Conservation (phyloP, 1,139 yeast species). For the Neolecta irregularis region DNA sequence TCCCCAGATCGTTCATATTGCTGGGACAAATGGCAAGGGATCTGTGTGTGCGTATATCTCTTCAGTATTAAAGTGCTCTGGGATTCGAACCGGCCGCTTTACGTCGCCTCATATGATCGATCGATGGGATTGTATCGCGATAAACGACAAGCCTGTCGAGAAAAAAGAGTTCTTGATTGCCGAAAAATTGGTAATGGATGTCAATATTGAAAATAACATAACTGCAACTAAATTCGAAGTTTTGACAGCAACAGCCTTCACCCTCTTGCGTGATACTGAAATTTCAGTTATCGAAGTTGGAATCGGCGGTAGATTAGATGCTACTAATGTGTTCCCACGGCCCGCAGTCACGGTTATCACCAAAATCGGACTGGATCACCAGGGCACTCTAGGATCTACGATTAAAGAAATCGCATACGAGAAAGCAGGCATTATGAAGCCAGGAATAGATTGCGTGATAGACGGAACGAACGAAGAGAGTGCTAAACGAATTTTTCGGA, state of each 20-base stretch:
- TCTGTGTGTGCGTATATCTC: conserved; percentile 92
- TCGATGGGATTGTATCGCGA: conserved; percentile 81
- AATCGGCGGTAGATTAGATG: conserved; percentile 93
- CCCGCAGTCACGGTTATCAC: conserved; percentile 84
- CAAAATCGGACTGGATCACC: conserved; percentile 84
- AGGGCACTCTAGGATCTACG: conserved; percentile 73
- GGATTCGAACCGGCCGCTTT: conserved; percentile 71
- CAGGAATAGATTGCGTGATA: conserved; percentile 47
- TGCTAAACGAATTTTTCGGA: conserved; percentile 27
- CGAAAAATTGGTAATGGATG: conserved; percentile 80
- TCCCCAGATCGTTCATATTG: conserved; percentile 61
- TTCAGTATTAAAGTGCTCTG: conserved; percentile 39
- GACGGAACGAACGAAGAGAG: conserved; percentile 42
- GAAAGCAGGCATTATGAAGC: conserved; percentile 83
- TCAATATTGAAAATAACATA: conserved; percentile 61
- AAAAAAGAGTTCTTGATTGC: conserved; percentile 38
- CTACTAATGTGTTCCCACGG: conserved; percentile 66
- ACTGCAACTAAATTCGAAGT: conserved; percentile 39
- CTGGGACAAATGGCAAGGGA: conserved; percentile 98
- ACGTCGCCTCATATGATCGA: conserved; percentile 92
- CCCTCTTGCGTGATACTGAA: conserved; percentile 82
- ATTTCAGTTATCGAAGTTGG: conserved; percentile 96
- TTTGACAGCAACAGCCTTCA: conserved; percentile 77
- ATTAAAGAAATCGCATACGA: conserved; percentile 90
- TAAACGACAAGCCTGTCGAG: conserved; percentile 71